Conservation (phyloP, 176 grass and related monocot species). For the Elaeis guineensis region DNA sequence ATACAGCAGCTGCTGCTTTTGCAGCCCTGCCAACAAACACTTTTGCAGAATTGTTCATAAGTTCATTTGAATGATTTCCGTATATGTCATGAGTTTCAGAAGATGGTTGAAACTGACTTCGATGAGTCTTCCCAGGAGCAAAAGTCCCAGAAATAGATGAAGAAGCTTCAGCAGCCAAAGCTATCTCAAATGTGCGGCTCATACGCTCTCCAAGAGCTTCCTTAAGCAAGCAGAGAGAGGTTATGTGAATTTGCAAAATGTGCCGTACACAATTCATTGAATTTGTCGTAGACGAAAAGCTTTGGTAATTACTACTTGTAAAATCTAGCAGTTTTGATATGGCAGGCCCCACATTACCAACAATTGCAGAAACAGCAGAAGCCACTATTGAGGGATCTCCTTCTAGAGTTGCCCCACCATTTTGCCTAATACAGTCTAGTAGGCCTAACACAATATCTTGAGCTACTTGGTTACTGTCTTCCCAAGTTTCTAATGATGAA, state of each 20-base stretch:
- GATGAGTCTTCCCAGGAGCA: constrained; percentile 62
- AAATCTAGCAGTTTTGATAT: constrained; percentile 88
- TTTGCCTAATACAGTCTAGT: constrained; percentile 74
- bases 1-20: constrained; percentile 80
- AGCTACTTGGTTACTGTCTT: constrained; percentile 78
- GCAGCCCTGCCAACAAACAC: constrained; percentile 47
- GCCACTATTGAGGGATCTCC: constrained; percentile 63
- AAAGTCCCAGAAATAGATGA: constrained; percentile 59
- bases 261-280: constrained; percentile 57
- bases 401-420: constrained; percentile 50
- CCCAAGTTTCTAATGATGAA: constrained; percentile 48
- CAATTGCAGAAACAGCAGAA: constrained; percentile 82
- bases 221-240: constrained; percentile 82
- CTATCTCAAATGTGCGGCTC: constrained; percentile 67
- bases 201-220: constrained; percentile 83
- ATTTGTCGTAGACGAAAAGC: constrained; percentile 32
- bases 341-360: constrained; percentile 59
- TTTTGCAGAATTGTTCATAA: constrained; percentile 54
- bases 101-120: constrained; percentile 87
- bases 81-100: constrained; percentile 74
- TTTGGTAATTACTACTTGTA: constrained; percentile 53
- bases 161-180: constrained; percentile 76
- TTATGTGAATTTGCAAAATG: constrained; percentile 72
- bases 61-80: constrained; percentile 67
- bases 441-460: constrained; percentile 72